These are phyloP conservation scores for Ceratorhiza oryzae-sativae DNA, from an alignment of 1,284 basidiomycete species.

Conservation along the genomic window DNA sequence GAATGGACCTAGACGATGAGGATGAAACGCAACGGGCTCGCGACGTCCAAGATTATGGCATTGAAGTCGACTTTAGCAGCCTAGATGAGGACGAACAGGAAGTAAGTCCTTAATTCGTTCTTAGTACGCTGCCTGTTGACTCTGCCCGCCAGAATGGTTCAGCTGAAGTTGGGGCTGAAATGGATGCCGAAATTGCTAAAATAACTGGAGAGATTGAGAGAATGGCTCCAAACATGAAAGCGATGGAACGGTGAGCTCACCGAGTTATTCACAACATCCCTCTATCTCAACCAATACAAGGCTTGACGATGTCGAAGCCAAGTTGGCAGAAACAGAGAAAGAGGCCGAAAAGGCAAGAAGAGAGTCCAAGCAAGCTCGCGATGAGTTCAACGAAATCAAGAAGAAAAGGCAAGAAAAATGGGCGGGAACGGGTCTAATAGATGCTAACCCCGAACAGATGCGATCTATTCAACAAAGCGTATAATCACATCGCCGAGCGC, in stretches of 20 bases:
- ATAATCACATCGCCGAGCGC: slow-evolving; percentile 91
- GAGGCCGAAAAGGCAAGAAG: slow-evolving; percentile 66
- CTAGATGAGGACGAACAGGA: slow-evolving; percentile 86
- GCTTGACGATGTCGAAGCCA: slow-evolving; percentile 88
- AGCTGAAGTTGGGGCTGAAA: slow-evolving; percentile 71
- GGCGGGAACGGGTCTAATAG: not conserved
- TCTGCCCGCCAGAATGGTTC: slow-evolving; percentile 62
- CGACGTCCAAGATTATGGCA: slow-evolving; percentile 81
- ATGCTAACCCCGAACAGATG: slow-evolving; percentile 54
- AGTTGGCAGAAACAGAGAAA: slow-evolving; percentile 59
- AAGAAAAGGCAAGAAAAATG: slow-evolving; percentile 67
- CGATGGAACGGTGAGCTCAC: slow-evolving; percentile 76
- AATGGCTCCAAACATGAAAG: slow-evolving; percentile 97
- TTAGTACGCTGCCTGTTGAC: not conserved
- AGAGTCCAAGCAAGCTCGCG: slow-evolving; percentile 86
- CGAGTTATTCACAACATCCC: not conserved
- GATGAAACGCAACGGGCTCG: slow-evolving; percentile 76
- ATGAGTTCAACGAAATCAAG: slow-evolving; percentile 90
- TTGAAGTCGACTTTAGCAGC: slow-evolving; percentile 85
- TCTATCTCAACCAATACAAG: slow-evolving; percentile 53
- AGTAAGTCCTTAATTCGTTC: slow-evolving; percentile 53
- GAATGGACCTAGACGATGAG: slow-evolving; percentile 89
- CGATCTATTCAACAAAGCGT: slow-evolving; percentile 95
- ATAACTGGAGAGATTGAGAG: slow-evolving; percentile 86
- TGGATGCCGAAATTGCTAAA: slow-evolving; percentile 79